Percentiles rank a stretch among this genome's conserved stretches.
Evolutionary conservation across 306 rosid genomes (phyloP).

Genomic region (Carpinus viminea): DNA sequence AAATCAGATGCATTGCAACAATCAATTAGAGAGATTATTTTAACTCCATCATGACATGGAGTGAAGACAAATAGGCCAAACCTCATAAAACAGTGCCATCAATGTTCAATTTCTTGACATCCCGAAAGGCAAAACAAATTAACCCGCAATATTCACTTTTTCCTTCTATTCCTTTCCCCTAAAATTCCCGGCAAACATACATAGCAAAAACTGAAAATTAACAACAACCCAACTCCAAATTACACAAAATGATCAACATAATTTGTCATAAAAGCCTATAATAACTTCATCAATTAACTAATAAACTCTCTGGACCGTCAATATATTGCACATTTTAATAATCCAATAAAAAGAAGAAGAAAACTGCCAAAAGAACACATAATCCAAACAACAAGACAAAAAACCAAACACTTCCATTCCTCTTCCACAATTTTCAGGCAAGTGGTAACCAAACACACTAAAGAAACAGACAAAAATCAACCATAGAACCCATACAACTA

Average conservation of each 20-base stretch:
- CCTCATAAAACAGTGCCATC: not conserved
- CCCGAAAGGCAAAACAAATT: not conserved
- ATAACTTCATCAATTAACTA: not conserved
- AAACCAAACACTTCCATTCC: not conserved
- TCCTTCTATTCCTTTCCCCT: not conserved
- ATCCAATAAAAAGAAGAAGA: not conserved
- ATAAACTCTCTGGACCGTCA: not conserved
- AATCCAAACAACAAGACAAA: not conserved
- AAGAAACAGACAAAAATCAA: not conserved
- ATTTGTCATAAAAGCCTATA: not conserved
- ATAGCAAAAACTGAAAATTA: not conserved
- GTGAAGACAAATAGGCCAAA: not conserved
- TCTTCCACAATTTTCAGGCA: not conserved
- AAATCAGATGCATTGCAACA: not conserved
- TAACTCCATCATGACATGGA: not conserved
- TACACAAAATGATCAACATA: not conserved
- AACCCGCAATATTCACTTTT: not conserved
- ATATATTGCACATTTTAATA: not conserved
- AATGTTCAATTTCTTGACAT: not conserved
- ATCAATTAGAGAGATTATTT: not conserved
- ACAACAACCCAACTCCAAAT: not conserved
- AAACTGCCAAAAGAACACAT: not conserved
- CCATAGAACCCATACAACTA: not conserved
- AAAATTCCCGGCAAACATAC: not conserved
- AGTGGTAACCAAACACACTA: not conserved